phyloP scores from a whole-genome alignment of 1,284 basidiomycete species.

The Ganoderma meredithae region DNA sequence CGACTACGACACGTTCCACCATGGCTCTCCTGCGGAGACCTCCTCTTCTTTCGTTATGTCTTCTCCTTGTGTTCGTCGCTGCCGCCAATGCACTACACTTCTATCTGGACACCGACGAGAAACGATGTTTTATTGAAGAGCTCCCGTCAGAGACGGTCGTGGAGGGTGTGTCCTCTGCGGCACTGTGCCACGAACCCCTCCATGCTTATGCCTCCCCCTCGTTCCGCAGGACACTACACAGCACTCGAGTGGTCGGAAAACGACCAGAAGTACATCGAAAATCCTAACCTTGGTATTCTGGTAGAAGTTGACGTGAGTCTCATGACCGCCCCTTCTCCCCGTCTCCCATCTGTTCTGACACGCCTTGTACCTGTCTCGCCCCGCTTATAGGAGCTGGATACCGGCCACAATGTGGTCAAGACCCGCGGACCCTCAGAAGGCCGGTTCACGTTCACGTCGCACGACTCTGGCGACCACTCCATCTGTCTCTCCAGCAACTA shows the following conservation, averaged over 20 bases:
- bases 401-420: constrained; percentile 80
- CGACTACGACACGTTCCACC: constrained; percentile 35
- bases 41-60: constrained; percentile 45
- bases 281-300: constrained; percentile 86
- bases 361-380: constrained; percentile 25
- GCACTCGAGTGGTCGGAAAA: constrained; percentile 91
- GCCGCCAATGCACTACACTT: constrained; percentile 82
- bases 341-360: background rate
- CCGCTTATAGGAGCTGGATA: constrained; percentile 76
- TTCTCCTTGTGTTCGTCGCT: constrained; percentile 50
- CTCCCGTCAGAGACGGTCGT: constrained; percentile 97
- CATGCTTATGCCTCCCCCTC: background rate
- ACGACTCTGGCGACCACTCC: constrained; percentile 95
- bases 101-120: constrained; percentile 92
- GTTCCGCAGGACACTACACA: constrained; percentile 81
- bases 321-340: background rate
- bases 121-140: constrained; percentile 96
- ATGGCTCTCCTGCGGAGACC: constrained; percentile 40
- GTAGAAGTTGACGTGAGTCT: constrained; percentile 86
- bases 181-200: constrained; percentile 4
- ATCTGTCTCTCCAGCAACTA: constrained; percentile 95
- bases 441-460: constrained; percentile 96
- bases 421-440: constrained; percentile 91
- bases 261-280: constrained; percentile 72
- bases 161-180: constrained; percentile 69